phyloP scores from a whole-genome alignment of 2,329 filamentous ascomycete species.

The Didymella sp. region DNA sequence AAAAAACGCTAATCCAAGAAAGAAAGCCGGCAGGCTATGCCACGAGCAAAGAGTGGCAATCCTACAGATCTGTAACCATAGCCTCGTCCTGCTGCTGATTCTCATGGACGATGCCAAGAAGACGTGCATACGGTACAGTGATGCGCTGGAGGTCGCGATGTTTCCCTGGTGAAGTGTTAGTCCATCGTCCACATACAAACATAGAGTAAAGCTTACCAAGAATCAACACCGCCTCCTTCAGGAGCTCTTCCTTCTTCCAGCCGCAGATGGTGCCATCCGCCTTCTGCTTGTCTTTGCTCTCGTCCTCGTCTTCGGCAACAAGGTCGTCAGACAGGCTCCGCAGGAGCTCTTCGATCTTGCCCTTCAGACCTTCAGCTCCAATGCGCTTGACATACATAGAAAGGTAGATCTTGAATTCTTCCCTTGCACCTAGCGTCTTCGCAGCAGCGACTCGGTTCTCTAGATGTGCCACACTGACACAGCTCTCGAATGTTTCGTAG shows the following conservation, averaged over 20 bases:
- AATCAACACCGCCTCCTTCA: conserved; percentile 91
- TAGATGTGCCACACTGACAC: conserved; percentile 89
- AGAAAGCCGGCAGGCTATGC: conserved; percentile 2
- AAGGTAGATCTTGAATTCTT: conserved; percentile 94
- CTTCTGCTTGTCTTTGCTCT: conserved; percentile 58
- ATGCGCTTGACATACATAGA: conserved; percentile 98
- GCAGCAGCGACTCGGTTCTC: conserved; percentile 94
- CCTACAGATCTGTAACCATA: conserved; percentile 47
- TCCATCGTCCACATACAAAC: conserved; percentile 15
- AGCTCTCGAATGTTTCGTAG: conserved; percentile 89
- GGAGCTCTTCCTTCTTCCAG: conserved; percentile 84
- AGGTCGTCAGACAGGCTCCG: conserved; percentile 79
- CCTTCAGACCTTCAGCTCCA: conserved; percentile 83
- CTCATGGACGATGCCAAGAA: conserved; percentile 46
- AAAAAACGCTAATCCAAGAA: conserved; percentile 13
- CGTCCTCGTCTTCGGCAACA: conserved; percentile 65
- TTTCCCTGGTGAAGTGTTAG: conserved; percentile 71
- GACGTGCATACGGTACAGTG: conserved; percentile 92
- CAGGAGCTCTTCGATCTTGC: conserved; percentile 92
- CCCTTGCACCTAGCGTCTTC: conserved; percentile 79
- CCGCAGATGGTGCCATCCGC: conserved; percentile 81
- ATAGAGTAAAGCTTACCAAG: conserved; percentile 66
- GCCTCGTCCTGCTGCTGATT: conserved; percentile 37
- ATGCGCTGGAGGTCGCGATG: conserved; percentile 92
- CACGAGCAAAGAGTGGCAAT: background rate